A percentile compares a stretch with the other conserved stretches of the same genome.
phyloP scores from a whole-genome alignment of 305 asterid species.

The Euphrasia arctica region DNA sequence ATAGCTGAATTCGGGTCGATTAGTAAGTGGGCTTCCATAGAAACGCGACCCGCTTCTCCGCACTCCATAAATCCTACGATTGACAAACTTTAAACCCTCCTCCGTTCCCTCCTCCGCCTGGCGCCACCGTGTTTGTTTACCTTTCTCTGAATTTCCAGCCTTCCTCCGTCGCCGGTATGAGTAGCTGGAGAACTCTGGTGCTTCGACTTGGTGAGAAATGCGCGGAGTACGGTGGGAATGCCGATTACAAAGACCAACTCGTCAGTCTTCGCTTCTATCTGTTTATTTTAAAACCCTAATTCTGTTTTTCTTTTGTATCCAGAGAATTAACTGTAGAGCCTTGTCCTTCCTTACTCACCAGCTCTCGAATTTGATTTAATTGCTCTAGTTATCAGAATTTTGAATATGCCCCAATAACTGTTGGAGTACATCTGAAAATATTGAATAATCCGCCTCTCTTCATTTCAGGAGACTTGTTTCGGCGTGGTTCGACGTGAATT shows the following conservation, averaged over 20 bases:
- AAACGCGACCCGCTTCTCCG: background rate
- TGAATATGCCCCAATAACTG: slow-evolving; percentile 3
- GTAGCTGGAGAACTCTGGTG: slow-evolving; percentile 71
- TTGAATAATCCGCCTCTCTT: slow-evolving; percentile 10
- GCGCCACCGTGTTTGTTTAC: slow-evolving; percentile 19
- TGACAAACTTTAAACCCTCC: slow-evolving; percentile 27
- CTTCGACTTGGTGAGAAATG: slow-evolving; percentile 88
- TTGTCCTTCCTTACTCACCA: background rate
- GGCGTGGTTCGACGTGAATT: slow-evolving; percentile 90
- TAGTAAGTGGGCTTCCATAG: background rate
- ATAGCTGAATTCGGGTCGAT: background rate
- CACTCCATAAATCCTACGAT: slow-evolving; percentile 17
- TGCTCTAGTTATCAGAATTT: slow-evolving; percentile 3
- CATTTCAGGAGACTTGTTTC: slow-evolving; percentile 72
- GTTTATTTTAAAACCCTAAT: slow-evolving; percentile 37
- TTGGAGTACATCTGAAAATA: slow-evolving; percentile 2
- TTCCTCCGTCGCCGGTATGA: slow-evolving; percentile 45
- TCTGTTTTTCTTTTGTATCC: background rate
- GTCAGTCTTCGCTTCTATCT: slow-evolving; percentile 35
- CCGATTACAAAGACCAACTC: slow-evolving; percentile 82
- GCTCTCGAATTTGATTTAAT: background rate
- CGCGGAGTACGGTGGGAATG: slow-evolving; percentile 81
- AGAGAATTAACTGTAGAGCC: background rate
- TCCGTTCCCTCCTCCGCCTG: slow-evolving; percentile 12
- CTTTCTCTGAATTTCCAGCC: background rate